These are phyloP conservation scores for Saturnispora gosingensis DNA, from an alignment of 805 yeast genomes.

Conservation along the genomic window DNA sequence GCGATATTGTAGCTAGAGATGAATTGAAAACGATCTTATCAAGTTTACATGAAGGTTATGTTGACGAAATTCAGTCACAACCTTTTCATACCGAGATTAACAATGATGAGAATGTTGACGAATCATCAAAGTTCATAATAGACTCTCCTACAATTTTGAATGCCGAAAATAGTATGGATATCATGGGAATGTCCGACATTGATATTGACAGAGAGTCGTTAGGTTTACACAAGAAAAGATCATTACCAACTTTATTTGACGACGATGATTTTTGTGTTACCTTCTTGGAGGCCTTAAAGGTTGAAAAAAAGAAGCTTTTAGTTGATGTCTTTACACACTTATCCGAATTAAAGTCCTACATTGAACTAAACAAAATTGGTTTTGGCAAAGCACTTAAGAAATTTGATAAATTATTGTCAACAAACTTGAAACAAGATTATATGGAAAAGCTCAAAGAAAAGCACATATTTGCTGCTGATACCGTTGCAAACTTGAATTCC, in stretches of 20 bases:
- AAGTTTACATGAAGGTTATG: constrained; percentile 4
- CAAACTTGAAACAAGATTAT: constrained; percentile 51
- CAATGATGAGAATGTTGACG: background rate
- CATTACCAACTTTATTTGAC: constrained; percentile 26
- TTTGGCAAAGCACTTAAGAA: constrained; percentile 85
- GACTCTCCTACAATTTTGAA: background rate
- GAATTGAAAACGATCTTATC: constrained; percentile 14
- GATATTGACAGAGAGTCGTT: constrained; percentile 14
- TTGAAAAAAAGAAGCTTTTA: constrained; percentile 59
- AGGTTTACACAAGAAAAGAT: constrained; percentile 18
- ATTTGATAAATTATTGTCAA: constrained; percentile 74
- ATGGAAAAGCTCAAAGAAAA: constrained; percentile 36
- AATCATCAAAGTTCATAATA: background rate
- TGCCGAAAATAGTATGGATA: constrained; percentile 3
- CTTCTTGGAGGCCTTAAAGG: constrained; percentile 41
- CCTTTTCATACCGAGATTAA: background rate
- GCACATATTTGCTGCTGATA: constrained; percentile 43
- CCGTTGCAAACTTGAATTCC: constrained; percentile 40
- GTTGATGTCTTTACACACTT: constrained; percentile 60
- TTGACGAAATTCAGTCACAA: constrained; percentile 2
- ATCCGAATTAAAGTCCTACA: constrained; percentile 74
- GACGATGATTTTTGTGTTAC: constrained; percentile 31
- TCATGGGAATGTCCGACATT: constrained; percentile 8
- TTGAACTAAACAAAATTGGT: constrained; percentile 82
- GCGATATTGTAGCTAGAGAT: constrained; percentile 13